Percentiles rank a stretch among this genome's conserved stretches.
Evolutionary conservation across 2,329 filamentous ascomycete genomes (phyloP).

Genomic region (Pseudogymnoascus sp.): DNA sequence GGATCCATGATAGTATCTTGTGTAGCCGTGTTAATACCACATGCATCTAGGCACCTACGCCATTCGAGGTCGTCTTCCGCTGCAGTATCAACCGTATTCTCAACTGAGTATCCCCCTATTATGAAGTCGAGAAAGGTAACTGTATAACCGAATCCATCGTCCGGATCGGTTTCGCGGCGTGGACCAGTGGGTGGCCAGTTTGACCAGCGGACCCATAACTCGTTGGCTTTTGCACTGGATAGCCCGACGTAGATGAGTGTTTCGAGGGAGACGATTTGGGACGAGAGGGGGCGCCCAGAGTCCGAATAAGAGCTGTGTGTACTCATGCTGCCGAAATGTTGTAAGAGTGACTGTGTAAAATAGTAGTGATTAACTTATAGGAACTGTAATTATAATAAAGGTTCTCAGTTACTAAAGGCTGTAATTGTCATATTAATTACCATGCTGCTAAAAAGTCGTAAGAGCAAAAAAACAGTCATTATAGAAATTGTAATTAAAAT

Average conservation of each 20-base stretch:
- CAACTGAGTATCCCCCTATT: neutral
- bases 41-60: neutral
- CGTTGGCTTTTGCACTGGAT: neutral
- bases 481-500: too few species aligned
- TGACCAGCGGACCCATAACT: neutral
- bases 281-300: neutral
- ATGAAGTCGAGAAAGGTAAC: neutral
- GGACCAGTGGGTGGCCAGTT: neutral
- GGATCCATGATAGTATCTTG: neutral
- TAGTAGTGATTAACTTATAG: neutral
- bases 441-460: too few species aligned
- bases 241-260: neutral
- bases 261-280: neutral
- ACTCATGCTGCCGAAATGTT: neutral
- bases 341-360: neutral
- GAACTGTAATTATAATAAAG: neutral
- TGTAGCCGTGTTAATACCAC: neutral
- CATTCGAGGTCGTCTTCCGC: neutral
- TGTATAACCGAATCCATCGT: neutral
- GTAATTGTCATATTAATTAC: neutral
- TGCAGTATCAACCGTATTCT: neutral
- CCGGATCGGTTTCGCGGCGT: neutral
- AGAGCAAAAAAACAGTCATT: too few species aligned
- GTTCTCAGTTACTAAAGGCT: neutral
- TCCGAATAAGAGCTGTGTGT: too few species aligned